Conservation (phyloP, 352 stramenopile species). For the Blastocystis sp. region DNA sequence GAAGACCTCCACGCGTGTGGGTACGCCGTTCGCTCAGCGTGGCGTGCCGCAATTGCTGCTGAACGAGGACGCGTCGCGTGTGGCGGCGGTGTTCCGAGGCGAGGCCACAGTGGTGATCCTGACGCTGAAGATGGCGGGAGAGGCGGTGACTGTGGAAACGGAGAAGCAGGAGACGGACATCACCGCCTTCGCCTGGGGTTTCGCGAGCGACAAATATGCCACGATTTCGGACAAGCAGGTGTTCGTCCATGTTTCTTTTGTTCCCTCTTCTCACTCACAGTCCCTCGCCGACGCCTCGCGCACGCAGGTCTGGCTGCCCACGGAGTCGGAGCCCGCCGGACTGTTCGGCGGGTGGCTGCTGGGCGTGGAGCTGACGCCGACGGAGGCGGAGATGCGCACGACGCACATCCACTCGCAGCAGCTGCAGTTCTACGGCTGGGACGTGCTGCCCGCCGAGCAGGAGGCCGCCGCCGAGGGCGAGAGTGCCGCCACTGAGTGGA, state of each 20-base stretch:
- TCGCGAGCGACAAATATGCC: background rate
- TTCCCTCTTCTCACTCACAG: background rate
- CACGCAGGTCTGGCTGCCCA: background rate
- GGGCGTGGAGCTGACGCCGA: slow-evolving; percentile 24
- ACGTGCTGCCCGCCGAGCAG: slow-evolving; percentile 4
- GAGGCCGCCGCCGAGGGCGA: background rate
- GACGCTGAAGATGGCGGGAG: background rate
- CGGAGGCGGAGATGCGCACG: slow-evolving; percentile 40
- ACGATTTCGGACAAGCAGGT: slow-evolving; percentile 14
- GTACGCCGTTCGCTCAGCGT: background rate
- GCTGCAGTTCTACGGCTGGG: slow-evolving; percentile 36
- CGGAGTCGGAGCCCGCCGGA: slow-evolving; percentile 8
- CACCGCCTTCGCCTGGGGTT: slow-evolving; percentile 35
- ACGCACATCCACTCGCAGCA: slow-evolving; percentile 52
- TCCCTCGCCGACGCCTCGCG: background rate
- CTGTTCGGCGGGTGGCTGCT: slow-evolving; percentile 40
- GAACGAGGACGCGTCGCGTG: background rate
- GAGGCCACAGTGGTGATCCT: background rate
- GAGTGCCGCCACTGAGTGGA: slow-evolving; percentile 6
- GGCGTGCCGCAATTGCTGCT: background rate
- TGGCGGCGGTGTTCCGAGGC: background rate
- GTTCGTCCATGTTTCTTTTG: background rate
- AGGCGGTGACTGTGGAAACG: background rate
- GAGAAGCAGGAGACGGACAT: background rate
- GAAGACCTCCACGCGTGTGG: background rate